Evolutionary conservation across 2,329 filamentous ascomycete genomes (phyloP), one percentile per base, ranked within the genome.

Genomic region (Drechslerella dactyloides): DNA sequence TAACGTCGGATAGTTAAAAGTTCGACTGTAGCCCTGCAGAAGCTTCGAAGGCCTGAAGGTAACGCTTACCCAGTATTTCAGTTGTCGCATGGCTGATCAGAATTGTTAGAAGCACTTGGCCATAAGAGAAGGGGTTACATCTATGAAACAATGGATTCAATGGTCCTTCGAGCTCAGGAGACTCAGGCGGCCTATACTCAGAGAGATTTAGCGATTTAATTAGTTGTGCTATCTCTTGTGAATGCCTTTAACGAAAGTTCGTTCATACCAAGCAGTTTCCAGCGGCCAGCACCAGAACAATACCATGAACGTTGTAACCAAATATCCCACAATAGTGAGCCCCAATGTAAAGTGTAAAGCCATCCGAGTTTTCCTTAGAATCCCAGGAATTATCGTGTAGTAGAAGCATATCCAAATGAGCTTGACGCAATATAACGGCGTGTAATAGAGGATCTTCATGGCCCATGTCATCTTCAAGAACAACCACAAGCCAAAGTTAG

Each of bases 401-500:
- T 61, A 61, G 30, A 61, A 52, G 5, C 44, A 44, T 24, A 61
- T 37, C 57, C 57, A 61, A 3, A 30, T 33, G 37, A 40, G 23
- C n/a, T 61, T 61, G 11, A 61, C 33, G 33, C 44, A 53, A 21
- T 61, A 61, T 13, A 61, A 19, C 3, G 57, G 57, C 13, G 57
- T 61, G 17, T 61, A 53, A n/a, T 61, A 61, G 30, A 61, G 46
- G 24, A 61, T 44, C 51, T 61, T 61, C 57, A 61, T 61, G 1
- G 46, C 30, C 57, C 57, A 61, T 1, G 33, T 42, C 48, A 61
- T 40, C 57, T 61, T 42, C n/a, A 46, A 46, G 15, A 46, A 5
- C 19, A 21, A 13, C 19, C 5, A n/a, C 19, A 4, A 13, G 15
- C 19, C 15, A 3, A 5, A 13, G 4, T n/a, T 3, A 46, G 40